A percentile compares a stretch with the other conserved stretches of the same genome.
phyloP scores from a whole-genome alignment of 495 filamentous ascomycete species.

The Tirmania nivea region DNA sequence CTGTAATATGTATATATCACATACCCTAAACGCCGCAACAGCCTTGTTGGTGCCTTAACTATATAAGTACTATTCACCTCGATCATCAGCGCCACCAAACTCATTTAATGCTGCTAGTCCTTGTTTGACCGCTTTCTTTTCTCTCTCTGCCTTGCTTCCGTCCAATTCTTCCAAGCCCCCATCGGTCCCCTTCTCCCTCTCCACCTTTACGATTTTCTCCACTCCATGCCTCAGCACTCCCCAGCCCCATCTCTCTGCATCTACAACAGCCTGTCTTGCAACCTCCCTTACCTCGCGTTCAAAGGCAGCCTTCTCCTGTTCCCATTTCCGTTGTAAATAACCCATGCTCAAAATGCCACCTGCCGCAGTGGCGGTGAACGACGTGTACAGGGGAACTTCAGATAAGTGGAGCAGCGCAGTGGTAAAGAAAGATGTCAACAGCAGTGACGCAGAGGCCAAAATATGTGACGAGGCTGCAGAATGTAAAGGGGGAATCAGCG shows the following conservation, averaged over 20 bases:
- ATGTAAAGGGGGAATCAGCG: conserved; percentile 54
- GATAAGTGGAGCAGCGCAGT: conserved; percentile 16
- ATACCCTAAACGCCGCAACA: no score
- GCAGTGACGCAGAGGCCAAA: conserved; percentile 47
- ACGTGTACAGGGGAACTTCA: conserved; percentile 41
- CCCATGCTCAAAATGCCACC: conserved; percentile 52
- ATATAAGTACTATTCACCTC: no score
- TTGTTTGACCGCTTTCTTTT: no score
- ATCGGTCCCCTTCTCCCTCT: no score
- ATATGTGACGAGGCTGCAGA: conserved; percentile 58
- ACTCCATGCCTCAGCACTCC: conserved; percentile 32
- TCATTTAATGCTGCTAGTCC: no score
- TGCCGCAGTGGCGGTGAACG: conserved; percentile 55
- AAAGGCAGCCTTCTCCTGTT: conserved; percentile 45
- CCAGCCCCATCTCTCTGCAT: conserved; percentile 42
- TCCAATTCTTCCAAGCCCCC: no score
- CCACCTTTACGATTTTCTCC: no score
- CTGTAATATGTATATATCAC: no score
- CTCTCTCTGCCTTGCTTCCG: no score
- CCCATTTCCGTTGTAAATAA: conserved; percentile 62
- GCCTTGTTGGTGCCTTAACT: no score
- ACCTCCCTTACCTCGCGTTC: conserved; percentile 58
- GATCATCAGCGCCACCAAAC: no score
- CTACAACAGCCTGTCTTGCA: conserved; percentile 48
- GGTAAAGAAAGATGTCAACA: conserved; percentile 37